Conservation (phyloP, 2,329 filamentous ascomycete genomes). For the Cordyceps farinosa region DNA sequence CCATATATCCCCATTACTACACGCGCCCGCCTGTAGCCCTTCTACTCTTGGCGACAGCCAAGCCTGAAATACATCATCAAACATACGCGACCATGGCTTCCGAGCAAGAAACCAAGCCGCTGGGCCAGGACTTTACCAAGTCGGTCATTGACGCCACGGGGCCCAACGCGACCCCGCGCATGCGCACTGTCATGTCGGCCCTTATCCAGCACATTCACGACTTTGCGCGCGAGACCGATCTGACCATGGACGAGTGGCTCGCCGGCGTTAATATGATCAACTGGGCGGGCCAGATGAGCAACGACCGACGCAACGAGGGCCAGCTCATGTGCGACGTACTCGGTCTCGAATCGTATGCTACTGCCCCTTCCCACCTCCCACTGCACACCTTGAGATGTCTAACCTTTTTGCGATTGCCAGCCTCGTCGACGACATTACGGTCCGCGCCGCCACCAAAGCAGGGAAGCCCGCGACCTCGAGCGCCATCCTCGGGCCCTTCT, state of each 20-base stretch:
- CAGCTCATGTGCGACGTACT: slow-evolving; percentile 70
- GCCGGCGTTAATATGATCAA: slow-evolving; percentile 58
- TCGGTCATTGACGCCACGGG: slow-evolving; percentile 72
- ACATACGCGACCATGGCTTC: slow-evolving; percentile 9
- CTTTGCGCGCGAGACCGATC: slow-evolving; percentile 74
- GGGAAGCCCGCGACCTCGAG: slow-evolving; percentile 60
- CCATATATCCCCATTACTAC: not conserved
- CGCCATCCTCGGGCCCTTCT: slow-evolving; percentile 83
- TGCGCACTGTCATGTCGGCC: slow-evolving; percentile 63
- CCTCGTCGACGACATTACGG: slow-evolving; percentile 78
- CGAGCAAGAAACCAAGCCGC: slow-evolving; percentile 22
- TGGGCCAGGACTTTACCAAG: slow-evolving; percentile 60
- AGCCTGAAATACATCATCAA: not conserved
- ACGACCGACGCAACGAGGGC: slow-evolving; percentile 67
- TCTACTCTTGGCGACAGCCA: not conserved
- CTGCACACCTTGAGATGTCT: not conserved
- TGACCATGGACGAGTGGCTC: slow-evolving; percentile 79
- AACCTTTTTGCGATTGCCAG: not conserved
- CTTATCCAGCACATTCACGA: slow-evolving; percentile 75
- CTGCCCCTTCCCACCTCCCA: not conserved
- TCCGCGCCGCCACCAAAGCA: slow-evolving; percentile 48
- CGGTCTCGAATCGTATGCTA: slow-evolving; percentile 62
- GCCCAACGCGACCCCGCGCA: slow-evolving; percentile 64
- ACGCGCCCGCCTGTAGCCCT: not conserved
- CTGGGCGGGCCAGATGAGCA: slow-evolving; percentile 65